Conservation (phyloP, 2,329 filamentous ascomycete species). For the Sporothrix sp. region DNA sequence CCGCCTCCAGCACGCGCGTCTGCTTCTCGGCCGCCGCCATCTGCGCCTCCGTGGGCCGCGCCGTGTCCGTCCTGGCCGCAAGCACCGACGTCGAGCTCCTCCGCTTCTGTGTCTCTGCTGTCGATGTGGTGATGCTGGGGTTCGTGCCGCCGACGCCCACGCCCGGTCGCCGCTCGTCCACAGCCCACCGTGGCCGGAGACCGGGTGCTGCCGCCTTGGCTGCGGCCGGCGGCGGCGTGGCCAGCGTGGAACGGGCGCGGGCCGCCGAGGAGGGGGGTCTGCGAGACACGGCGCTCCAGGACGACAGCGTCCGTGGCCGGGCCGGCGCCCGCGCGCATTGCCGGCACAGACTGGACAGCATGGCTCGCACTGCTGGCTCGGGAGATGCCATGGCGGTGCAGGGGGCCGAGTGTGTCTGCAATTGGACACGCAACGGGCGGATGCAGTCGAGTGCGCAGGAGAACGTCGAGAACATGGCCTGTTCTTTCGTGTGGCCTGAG, state of each 20-base stretch:
- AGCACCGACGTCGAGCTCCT: conserved; percentile 11
- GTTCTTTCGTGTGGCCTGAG: conserved; percentile 12
- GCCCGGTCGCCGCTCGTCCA: background rate
- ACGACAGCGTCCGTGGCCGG: conserved; percentile 7
- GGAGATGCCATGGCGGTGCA: conserved; percentile 12
- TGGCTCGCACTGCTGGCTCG: conserved; percentile 19
- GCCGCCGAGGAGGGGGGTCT: background rate
- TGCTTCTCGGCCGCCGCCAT: conserved; percentile 18
- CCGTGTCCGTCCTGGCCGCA: conserved; percentile 9
- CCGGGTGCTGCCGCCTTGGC: background rate
- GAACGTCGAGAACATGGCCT: background rate
- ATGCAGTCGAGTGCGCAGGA: background rate
- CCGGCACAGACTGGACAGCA: conserved; percentile 20
- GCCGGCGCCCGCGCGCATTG: conserved; percentile 17
- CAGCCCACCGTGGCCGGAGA: background rate
- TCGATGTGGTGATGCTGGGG: background rate
- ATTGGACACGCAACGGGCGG: background rate
- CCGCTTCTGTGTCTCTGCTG: conserved; percentile 2
- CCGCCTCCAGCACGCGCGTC: conserved; percentile 43
- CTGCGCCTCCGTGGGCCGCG: background rate
- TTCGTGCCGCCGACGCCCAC: background rate
- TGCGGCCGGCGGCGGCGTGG: background rate
- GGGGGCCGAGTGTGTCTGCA: background rate
- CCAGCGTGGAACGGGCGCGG: conserved; percentile 1
- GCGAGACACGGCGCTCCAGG: background rate